A percentile compares a stretch with the other conserved stretches of the same genome.
Evolutionary conservation across 2,329 filamentous ascomycete genomes (phyloP).

Genomic region (Penicillium sp.): DNA sequence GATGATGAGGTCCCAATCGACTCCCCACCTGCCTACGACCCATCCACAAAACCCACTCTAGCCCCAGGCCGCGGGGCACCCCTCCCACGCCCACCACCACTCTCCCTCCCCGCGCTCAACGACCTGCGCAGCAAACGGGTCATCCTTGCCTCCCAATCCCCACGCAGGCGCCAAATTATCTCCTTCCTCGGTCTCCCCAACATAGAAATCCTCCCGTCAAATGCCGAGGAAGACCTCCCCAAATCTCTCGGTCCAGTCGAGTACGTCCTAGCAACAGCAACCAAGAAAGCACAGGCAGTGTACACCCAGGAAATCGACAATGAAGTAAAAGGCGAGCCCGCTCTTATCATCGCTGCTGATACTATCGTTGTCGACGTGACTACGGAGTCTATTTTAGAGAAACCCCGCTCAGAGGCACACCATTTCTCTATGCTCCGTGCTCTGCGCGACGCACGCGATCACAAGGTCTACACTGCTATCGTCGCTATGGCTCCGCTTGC

Average conservation of each 20-base stretch:
- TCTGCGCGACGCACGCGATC: constrained; percentile 72
- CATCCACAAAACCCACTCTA: constrained; percentile 3
- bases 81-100: constrained; percentile 52
- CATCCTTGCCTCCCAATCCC: constrained; percentile 87
- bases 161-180: constrained; percentile 78
- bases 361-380: constrained; percentile 77
- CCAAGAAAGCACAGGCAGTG: constrained; percentile 77
- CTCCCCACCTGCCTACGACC: constrained; percentile 39
- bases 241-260: constrained; percentile 79
- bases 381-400: constrained; percentile 80
- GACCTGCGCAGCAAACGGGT: constrained; percentile 75
- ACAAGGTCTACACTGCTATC: constrained; percentile 84
- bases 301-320: constrained; percentile 61
- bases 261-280: constrained; percentile 86
- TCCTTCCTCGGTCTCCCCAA: constrained; percentile 74
- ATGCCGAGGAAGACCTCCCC: constrained; percentile 78
- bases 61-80: constrained; percentile 24
- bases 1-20: constrained; percentile 20
- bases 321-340: constrained; percentile 64
- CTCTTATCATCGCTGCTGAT: constrained; percentile 84
- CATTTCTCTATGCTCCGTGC: constrained; percentile 81
- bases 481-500: constrained; percentile 79
- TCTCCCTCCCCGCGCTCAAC: constrained; percentile 77
- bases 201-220: constrained; percentile 81
- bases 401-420: constrained; percentile 76